Evolutionary conservation across 805 yeast species (phyloP).

Genomic region (Kurtzmaniella cleridarum): DNA sequence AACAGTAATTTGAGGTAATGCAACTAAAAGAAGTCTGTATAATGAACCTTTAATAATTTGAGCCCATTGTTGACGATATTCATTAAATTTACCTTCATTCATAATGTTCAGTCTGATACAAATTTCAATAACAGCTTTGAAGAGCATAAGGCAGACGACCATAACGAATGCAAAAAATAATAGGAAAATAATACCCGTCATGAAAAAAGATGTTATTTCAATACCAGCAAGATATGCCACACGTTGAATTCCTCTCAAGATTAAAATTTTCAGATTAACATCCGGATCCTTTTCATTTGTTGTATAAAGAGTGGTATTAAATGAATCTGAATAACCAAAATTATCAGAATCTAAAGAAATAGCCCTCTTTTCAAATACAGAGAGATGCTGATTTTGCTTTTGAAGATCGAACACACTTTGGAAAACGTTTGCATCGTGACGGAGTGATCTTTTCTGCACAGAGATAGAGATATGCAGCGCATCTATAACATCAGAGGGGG

Average conservation of each 20-base stretch:
- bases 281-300: constrained; percentile 60
- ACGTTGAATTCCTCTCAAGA: constrained; percentile 87
- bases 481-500: constrained; percentile 66
- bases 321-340: constrained; percentile 36
- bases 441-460: constrained; percentile 57
- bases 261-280: constrained; percentile 63
- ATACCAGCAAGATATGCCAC: constrained; percentile 80
- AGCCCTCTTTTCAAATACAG: constrained; percentile 20
- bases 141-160: constrained; percentile 49
- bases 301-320: constrained; percentile 53
- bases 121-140: constrained; percentile 67
- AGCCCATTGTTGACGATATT: constrained; percentile 79
- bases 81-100: constrained; percentile 61
- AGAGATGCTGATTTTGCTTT: constrained; percentile 7
- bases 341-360: constrained; percentile 39
- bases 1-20: constrained; percentile 81
- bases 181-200: constrained; percentile 83
- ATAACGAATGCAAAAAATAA: constrained; percentile 67
- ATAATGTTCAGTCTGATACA: constrained; percentile 53
- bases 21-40: constrained; percentile 75
- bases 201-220: constrained; percentile 79
- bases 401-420: constrained; percentile 8
- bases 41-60: constrained; percentile 83
- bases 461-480: constrained; percentile 71
- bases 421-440: constrained; percentile 17